Base-by-base conservation (phyloP, 2,329 filamentous ascomycete genomes). In the Sarocladiaceae sp. region DNA sequence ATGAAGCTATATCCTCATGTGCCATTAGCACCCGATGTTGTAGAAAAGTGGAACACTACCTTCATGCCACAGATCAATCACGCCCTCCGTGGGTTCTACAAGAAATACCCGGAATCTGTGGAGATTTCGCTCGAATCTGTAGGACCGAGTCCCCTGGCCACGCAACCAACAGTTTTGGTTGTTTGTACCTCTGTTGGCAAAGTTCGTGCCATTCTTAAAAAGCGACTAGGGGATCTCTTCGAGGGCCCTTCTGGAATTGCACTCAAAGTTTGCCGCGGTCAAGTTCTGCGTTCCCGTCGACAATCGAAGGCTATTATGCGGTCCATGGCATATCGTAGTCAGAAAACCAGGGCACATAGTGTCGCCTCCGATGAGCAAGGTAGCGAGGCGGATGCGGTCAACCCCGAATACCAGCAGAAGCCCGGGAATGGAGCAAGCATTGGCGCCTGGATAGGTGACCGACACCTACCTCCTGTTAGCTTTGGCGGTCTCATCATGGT, bases 371-470 rank as follows among this genome's bases (percentile, higher is more conserved):
- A 70, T 3, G 23, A 41, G 6, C 4, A 5, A 11, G 53, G 53
- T 1, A 58, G 60, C 6, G 64, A 69, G 3, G 43, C 63, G 0
- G 60, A 62, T 9, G 72, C 76, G 0, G 73, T 72, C 26, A 95
- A 94, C 55, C 80, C 81, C 1, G 81, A 80, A 47, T 91, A 88
- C 58, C 90, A 97, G 61, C 72, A 82, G 53, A 76, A 77, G 18
- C 91, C 91, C 1, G 65, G 79, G 0, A 95, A 90, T 53, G 91
- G 91, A 1, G 91, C 91, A 6, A 95, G 89, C 33, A 96, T 97
- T 47, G 91, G 91, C 6, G 90, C 90, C 1, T 96, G 88, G 72
- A 82, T 87, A 42, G 85, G 86, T 46, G 80, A 89, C 51, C 82
- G 86, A 34, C 91, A 96, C 58, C 70, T 96, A 3, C 89, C 90